Conservation (phyloP, 2,329 filamentous ascomycete genomes). For the Juglanconis oblonga region DNA sequence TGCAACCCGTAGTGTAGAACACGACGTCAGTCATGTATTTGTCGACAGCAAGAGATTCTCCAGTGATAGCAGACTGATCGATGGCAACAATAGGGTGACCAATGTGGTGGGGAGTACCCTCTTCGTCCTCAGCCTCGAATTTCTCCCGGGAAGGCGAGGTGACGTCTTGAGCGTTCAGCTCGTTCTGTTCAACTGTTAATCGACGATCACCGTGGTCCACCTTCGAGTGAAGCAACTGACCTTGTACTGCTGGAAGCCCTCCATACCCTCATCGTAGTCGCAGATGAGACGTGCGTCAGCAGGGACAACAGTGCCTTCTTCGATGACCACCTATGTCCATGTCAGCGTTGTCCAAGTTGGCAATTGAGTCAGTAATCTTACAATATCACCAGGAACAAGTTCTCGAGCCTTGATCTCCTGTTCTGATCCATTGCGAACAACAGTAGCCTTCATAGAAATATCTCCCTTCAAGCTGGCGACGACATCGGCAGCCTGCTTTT, state of each 20-base stretch:
- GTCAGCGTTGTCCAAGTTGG: background rate
- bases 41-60: slow-evolving; percentile 75
- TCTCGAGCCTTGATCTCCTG: slow-evolving; percentile 70
- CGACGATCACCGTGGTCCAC: too few relatives aligned
- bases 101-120: slow-evolving; percentile 54
- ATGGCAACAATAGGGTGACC: slow-evolving; percentile 67
- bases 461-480: slow-evolving; percentile 73
- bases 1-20: slow-evolving; percentile 80
- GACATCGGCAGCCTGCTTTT: slow-evolving; percentile 77
- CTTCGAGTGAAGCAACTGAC: background rate
- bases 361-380: slow-evolving; percentile 37
- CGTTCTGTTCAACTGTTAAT: slow-evolving; percentile 35
- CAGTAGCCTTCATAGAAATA: slow-evolving; percentile 70
- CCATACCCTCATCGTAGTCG: slow-evolving; percentile 61
- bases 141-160: slow-evolving; percentile 55
- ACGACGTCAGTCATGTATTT: slow-evolving; percentile 74
- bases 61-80: slow-evolving; percentile 78
- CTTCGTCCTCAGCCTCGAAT: slow-evolving; percentile 53
- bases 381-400: slow-evolving; percentile 73
- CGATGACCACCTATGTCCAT: slow-evolving; percentile 56
- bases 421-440: slow-evolving; percentile 66
- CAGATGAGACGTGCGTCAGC: slow-evolving; percentile 71
- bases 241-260: slow-evolving; percentile 40
- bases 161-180: slow-evolving; percentile 62
- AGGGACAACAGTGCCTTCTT: slow-evolving; percentile 69